Base-by-base conservation (phyloP, 805 yeast species). In the Spathaspora gorwiae region DNA sequence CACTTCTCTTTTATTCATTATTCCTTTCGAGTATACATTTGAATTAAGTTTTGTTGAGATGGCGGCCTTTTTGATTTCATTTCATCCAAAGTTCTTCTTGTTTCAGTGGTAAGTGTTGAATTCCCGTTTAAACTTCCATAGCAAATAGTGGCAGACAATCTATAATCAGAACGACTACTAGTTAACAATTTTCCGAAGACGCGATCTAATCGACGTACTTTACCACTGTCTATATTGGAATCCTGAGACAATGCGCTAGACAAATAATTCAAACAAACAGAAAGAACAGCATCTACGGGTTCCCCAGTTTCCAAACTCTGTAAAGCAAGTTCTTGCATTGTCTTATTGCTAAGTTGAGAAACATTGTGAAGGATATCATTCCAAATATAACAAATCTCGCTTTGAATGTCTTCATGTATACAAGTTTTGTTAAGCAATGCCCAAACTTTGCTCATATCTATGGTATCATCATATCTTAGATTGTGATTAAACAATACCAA, bases 41-140 rank as follows among this genome's bases (percentile, higher is more conserved):
- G 24, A 12, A 79, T 68, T 41, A 80, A 56, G 48, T 70, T 75
- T 43, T 59, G 61, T 46, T 79, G 83, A 1, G 78, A 66, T 2
- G 55, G 46, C 13, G 73, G 60, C 34, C 78, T 56, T 45, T 62
- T 65, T 31, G 41, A 39, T 31, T 43, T 46, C 11, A 40, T 40
- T 26, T 44, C 35, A 13, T 44, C 12, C 39, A 49, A 42, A 8
- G 37, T 13, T 5, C 36, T 27, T 32, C 29, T 30, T 8, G 14
- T 35, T 10, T 46, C 47, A 2, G 30, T 3, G 15, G 41, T 26
- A 10, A 37, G 6, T 30, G 51, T 50, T 6, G 56, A 49, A 6
- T 59, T 56, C 36, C 56, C 59, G 40, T 62, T 45, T 31, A 66
- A 42, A 36, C 56, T 61, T 1, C 78, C 71, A 51, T 74, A 76